phyloP scores from a whole-genome alignment of 1,139 yeast genomes.

The Kurtzmaniella natalensis region DNA sequence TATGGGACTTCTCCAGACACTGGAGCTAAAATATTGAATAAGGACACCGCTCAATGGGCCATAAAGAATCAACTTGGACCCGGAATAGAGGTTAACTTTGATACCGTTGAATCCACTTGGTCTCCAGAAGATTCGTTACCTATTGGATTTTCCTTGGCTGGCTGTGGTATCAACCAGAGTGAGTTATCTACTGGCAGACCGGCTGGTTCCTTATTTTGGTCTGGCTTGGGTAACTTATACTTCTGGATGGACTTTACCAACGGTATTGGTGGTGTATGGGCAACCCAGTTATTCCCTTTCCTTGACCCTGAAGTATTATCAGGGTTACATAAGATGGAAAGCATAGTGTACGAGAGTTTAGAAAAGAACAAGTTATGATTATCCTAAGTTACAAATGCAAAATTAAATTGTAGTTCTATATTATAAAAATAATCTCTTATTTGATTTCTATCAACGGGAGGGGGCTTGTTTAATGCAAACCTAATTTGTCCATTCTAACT shows the following conservation, averaged over 20 bases:
- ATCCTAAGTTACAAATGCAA: no score
- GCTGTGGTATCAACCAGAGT: slow-evolving; percentile 60
- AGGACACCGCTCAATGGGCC: slow-evolving; percentile 29
- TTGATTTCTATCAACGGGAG: neutral
- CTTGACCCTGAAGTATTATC: slow-evolving; percentile 15
- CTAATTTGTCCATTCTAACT: slow-evolving; percentile 81
- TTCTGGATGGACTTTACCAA: slow-evolving; percentile 45
- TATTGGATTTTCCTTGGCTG: slow-evolving; percentile 70
- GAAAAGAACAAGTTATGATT: neutral
- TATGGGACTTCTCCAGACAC: slow-evolving; percentile 40
- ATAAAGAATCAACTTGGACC: slow-evolving; percentile 31
- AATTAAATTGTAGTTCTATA: neutral
- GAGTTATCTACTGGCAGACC: slow-evolving; percentile 38
- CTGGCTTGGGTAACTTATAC: slow-evolving; percentile 42
- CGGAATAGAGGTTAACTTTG: slow-evolving; percentile 18
- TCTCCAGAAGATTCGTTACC: slow-evolving; percentile 11
- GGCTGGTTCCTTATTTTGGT: slow-evolving; percentile 38
- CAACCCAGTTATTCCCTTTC: slow-evolving; percentile 34
- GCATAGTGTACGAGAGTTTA: slow-evolving; percentile 14
- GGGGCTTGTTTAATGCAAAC: slow-evolving; percentile 26
- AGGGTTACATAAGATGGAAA: slow-evolving; percentile 16
- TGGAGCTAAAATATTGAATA: slow-evolving; percentile 26
- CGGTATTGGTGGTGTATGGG: slow-evolving; percentile 41
- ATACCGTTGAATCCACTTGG: slow-evolving; percentile 11
- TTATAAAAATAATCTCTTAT: neutral